These are phyloP conservation scores for Ogataea nitratoaversa DNA, from an alignment of 805 yeast genomes.

Conservation along the genomic window DNA sequence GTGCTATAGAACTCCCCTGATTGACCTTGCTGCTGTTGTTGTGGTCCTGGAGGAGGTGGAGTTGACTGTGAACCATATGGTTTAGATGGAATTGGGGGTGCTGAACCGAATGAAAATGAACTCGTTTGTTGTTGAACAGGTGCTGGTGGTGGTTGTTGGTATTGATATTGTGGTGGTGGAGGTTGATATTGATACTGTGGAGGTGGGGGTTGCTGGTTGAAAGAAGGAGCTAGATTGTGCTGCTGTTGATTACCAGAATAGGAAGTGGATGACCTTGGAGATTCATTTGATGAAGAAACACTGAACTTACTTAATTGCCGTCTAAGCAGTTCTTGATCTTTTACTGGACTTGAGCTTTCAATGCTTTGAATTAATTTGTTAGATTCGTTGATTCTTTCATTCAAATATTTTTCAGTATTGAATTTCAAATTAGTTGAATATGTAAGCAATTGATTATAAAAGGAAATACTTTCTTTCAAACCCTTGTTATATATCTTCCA, in stretches of 20 bases:
- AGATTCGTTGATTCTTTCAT: conserved; percentile 27
- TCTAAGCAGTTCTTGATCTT: conserved; percentile 19
- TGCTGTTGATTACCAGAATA: conserved; percentile 12
- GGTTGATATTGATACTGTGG: conserved; percentile 16
- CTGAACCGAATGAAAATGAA: not conserved
- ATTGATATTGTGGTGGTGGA: conserved; percentile 16
- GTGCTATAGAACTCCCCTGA: conserved; percentile 40
- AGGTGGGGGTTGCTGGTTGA: conserved; percentile 9
- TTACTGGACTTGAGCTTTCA: conserved; percentile 12
- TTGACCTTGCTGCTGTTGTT: conserved; percentile 10
- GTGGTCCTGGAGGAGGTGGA: conserved; percentile 2
- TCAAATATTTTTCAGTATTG: conserved; percentile 25
- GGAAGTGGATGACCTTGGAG: conserved; percentile 7
- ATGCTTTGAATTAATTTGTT: conserved; percentile 12
- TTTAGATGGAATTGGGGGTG: conserved; percentile 27
- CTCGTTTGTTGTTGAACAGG: conserved; percentile 3
- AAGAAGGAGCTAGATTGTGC: too few relatives aligned
- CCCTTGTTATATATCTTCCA: conserved; percentile 63
- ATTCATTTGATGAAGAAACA: conserved; percentile 10
- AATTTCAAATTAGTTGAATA: conserved; percentile 30
- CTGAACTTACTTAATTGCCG: conserved; percentile 17
- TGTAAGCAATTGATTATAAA: conserved; percentile 51
- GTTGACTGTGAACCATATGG: conserved; percentile 14
- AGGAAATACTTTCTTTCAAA: conserved; percentile 52
- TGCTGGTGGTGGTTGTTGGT: conserved; percentile 12